Evolutionary conservation across 805 yeast species (phyloP).

Genomic region (Kluyveromyces starmeri): DNA sequence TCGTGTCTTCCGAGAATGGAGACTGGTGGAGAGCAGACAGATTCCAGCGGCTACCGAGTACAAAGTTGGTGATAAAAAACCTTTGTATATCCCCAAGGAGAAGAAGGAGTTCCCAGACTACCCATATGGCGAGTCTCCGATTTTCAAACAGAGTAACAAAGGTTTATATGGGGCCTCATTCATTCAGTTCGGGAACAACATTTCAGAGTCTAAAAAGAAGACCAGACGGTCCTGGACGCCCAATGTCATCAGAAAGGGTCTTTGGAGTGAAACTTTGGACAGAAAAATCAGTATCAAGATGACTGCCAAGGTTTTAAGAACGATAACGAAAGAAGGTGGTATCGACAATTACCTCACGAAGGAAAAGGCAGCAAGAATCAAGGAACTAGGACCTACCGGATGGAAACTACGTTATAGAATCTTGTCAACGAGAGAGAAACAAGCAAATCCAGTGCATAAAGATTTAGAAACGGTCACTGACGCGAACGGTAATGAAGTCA

Average conservation of each 20-base stretch:
- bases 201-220: conserved; percentile 68
- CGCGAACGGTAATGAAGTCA: conserved; percentile 25
- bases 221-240: conserved; percentile 75
- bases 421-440: conserved; percentile 35
- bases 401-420: conserved; percentile 83
- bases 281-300: conserved; percentile 49
- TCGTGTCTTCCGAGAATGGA: conserved; percentile 29
- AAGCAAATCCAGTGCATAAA: conserved; percentile 33
- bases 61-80: conserved; percentile 46
- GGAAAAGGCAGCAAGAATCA: conserved; percentile 80
- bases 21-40: conserved; percentile 40
- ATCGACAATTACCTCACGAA: conserved; percentile 80
- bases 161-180: conserved; percentile 90
- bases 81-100: conserved; percentile 37
- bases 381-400: conserved; percentile 87
- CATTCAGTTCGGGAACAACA: conserved; percentile 63
- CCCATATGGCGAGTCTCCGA: conserved; percentile 68
- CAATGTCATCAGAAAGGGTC: conserved; percentile 61
- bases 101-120: conserved; percentile 49
- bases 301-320: conserved; percentile 72
- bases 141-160: conserved; percentile 74
- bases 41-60: conserved; percentile 36
- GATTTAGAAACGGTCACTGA: conserved; percentile 28
- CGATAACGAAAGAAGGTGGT: conserved; percentile 92
- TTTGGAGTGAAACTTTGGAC: conserved; percentile 79